These are phyloP conservation scores for Hemerocallis citrina DNA, from an alignment of 106 monocot genomes.

Conservation along the genomic window DNA sequence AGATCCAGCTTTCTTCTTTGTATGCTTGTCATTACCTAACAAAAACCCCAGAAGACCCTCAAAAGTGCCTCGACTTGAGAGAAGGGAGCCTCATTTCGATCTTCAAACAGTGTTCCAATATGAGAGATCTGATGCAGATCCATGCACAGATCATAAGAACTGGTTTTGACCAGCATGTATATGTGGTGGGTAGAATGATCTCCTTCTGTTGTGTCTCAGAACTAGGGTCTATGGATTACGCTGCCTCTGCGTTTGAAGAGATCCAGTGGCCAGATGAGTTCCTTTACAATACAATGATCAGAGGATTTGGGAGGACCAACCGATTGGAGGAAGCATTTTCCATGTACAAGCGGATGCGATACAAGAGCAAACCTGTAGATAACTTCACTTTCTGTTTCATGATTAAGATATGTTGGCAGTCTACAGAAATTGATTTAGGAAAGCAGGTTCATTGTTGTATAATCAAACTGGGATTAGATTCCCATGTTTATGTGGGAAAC, in stretches of 20 bases:
- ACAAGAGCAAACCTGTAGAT: constrained; percentile 21
- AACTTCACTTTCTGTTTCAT: constrained; percentile 68
- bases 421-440: constrained; percentile 15
- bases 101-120: constrained; percentile 29
- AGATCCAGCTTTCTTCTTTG: not conserved
- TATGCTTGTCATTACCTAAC: not conserved
- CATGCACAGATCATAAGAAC: constrained; percentile 37
- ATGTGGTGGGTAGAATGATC: constrained; percentile 35
- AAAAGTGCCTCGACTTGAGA: not conserved
- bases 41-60: not conserved
- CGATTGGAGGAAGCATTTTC: constrained; percentile 29
- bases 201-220: constrained; percentile 47
- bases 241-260: constrained; percentile 21
- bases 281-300: constrained; percentile 61
- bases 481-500: constrained; percentile 37
- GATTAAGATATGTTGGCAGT: constrained; percentile 39
- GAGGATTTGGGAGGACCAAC: constrained; percentile 36
- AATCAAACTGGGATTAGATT: constrained; percentile 29
- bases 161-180: constrained; percentile 59
- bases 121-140: constrained; percentile 27
- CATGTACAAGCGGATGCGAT: constrained; percentile 34
- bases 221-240: constrained; percentile 29
- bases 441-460: constrained; percentile 41
- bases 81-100: constrained; percentile 31
- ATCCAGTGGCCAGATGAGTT: constrained; percentile 37